These are phyloP conservation scores for Malus hybrid DNA, from an alignment of 331 rosid species.

Conservation along the genomic window DNA sequence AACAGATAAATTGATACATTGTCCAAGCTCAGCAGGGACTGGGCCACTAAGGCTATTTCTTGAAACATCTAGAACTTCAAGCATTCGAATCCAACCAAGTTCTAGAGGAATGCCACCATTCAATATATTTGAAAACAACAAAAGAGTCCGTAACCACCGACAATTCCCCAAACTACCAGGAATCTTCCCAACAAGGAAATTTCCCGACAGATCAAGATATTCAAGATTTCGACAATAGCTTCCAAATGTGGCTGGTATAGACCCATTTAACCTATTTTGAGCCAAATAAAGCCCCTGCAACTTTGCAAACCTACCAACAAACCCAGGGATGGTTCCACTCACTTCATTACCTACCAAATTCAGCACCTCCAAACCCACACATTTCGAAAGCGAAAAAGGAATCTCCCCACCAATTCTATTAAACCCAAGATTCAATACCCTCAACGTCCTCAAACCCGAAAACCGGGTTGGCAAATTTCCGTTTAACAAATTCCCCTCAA, in stretches of 20 bases:
- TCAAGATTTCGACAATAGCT: conserved; percentile 16
- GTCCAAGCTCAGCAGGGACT: conserved; percentile 35
- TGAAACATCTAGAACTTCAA: conserved; percentile 44
- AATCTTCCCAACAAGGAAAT: conserved; percentile 24
- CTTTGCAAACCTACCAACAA: conserved; percentile 15
- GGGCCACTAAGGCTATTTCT: conserved; percentile 37
- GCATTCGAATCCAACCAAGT: conserved; percentile 29
- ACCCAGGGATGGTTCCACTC: conserved; percentile 9
- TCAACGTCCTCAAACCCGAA: conserved; percentile 23
- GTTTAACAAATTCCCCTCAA: conserved; percentile 27
- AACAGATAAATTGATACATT: conserved; percentile 29
- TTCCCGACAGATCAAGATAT: conserved; percentile 31
- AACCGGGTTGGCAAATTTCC: conserved; percentile 23
- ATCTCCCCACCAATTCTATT: conserved; percentile 28
- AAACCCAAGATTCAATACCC: conserved; percentile 30
- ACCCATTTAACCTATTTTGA: conserved; percentile 30
- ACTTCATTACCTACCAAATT: too few species aligned
- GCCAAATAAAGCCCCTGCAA: conserved; percentile 27
- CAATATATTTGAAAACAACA: conserved; percentile 26
- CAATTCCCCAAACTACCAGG: conserved; percentile 36
- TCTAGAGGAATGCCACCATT: conserved; percentile 32
- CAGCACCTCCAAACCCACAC: neutral
- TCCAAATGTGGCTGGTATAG: conserved; percentile 13
- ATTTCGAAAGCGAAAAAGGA: conserved; percentile 21
- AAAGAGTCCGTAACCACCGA: conserved; percentile 11